phyloP scores from a whole-genome alignment of 768 basidiomycete genomes.

The Pulveroboletus sp. region DNA sequence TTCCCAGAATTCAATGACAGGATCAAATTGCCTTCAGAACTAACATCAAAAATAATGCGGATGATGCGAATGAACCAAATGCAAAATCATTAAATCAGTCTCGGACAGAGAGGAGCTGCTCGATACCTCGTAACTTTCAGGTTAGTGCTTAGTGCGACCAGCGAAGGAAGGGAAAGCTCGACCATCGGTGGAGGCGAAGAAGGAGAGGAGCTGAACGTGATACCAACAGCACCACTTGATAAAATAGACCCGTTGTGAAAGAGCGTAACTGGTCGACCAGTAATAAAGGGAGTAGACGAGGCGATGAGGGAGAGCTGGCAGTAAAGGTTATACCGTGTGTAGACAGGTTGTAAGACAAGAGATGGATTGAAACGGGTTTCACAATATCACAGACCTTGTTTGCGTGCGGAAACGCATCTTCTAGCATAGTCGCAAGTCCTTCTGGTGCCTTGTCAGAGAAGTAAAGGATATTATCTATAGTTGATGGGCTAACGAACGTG shows the following conservation, averaged over 20 bases:
- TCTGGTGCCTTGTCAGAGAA: slow-evolving; percentile 56
- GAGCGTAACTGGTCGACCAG: slow-evolving; percentile 68
- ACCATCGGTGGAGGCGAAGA: neutral
- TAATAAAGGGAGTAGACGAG: slow-evolving; percentile 75
- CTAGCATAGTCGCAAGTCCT: slow-evolving; percentile 45
- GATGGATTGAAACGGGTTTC: neutral
- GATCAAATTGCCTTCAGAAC: slow-evolving; percentile 72
- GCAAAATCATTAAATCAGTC: neutral
- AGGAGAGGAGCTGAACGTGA: slow-evolving; percentile 39
- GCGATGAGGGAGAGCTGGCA: slow-evolving; percentile 63
- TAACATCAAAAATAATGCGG: neutral
- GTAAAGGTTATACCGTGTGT: neutral
- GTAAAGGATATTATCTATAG: slow-evolving; percentile 38
- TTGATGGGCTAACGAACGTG: slow-evolving; percentile 12
- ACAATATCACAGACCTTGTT: slow-evolving; percentile 40
- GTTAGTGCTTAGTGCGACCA: slow-evolving; percentile 38
- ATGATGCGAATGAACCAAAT: neutral
- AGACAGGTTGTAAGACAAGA: neutral
- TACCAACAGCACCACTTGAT: slow-evolving; percentile 65
- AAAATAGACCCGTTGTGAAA: slow-evolving; percentile 52
- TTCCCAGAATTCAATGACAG: slow-evolving; percentile 51
- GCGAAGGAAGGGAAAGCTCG: slow-evolving; percentile 34
- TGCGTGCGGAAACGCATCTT: slow-evolving; percentile 37
- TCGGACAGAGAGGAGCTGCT: neutral
- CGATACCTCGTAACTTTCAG: slow-evolving; percentile 54